Percentiles rank a stretch among this genome's conserved stretches.
These are phyloP conservation scores for Pleurotus platypus DNA, from an alignment of 768 basidiomycete genomes.

Conservation along the genomic window DNA sequence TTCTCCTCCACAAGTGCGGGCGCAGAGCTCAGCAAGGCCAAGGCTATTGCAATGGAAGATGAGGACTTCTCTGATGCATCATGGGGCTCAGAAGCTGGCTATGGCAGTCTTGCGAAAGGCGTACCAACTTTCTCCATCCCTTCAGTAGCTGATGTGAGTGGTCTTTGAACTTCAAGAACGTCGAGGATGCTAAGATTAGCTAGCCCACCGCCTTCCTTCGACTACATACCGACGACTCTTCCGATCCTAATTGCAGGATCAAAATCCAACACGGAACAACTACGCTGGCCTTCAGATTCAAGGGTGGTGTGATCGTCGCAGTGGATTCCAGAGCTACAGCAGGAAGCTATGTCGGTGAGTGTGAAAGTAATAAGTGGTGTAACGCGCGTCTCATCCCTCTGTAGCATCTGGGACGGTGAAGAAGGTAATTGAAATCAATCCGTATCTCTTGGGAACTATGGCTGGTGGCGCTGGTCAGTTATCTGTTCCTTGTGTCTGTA, in stretches of 20 bases:
- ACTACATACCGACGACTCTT: slow-evolving; percentile 92
- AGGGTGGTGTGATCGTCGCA: slow-evolving; percentile 97
- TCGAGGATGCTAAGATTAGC: slow-evolving; percentile 43
- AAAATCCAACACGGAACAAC: slow-evolving; percentile 99
- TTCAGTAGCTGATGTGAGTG: slow-evolving; percentile 69
- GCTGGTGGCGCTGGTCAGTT: slow-evolving; percentile 92
- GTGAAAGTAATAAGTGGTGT: no score
- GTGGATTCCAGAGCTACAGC: slow-evolving; percentile 99
- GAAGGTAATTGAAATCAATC: slow-evolving; percentile 99
- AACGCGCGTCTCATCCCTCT: slow-evolving; percentile 1
- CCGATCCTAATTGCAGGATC: slow-evolving; percentile 91
- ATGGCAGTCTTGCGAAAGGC: slow-evolving; percentile 69
- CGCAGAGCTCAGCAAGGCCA: slow-evolving; percentile 46
- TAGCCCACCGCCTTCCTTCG: slow-evolving; percentile 91
- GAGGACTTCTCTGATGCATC: slow-evolving; percentile 61
- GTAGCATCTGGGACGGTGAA: slow-evolving; percentile 95
- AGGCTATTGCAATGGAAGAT: slow-evolving; percentile 50
- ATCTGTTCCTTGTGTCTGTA: not conserved
- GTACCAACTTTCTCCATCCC: slow-evolving; percentile 73
- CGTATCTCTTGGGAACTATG: slow-evolving; percentile 98
- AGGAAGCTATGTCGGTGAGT: slow-evolving; percentile 91
- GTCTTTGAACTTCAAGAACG: not conserved
- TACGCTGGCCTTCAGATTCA: slow-evolving; percentile 93
- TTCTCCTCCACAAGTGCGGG: slow-evolving; percentile 57
- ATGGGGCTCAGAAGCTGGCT: slow-evolving; percentile 85